Percentiles rank a stretch among this genome's conserved stretches.
These are phyloP conservation scores for Mimosa bimucronata DNA, from an alignment of 306 rosid genomes.

Conservation along the genomic window DNA sequence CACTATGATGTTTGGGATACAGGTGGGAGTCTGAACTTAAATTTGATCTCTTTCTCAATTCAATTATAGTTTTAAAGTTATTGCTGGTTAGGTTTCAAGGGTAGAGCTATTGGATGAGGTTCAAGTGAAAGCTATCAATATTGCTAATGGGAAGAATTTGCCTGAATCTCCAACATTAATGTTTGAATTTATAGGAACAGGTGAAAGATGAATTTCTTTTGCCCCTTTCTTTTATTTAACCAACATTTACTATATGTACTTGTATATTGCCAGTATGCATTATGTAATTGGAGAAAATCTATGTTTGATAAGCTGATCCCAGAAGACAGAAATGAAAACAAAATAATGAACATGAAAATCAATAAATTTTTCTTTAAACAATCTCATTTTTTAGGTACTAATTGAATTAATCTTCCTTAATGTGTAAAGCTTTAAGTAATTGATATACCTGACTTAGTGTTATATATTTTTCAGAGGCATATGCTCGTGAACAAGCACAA, in stretches of 20 bases:
- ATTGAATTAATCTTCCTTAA: slow-evolving; percentile 10
- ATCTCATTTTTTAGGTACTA: slow-evolving; percentile 15
- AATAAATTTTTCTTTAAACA: neutral
- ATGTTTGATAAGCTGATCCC: no score
- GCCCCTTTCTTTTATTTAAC: slow-evolving; percentile 11
- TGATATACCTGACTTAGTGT: slow-evolving; percentile 25
- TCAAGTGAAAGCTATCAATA: slow-evolving; percentile 86
- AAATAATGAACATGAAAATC: no score
- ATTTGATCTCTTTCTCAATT: slow-evolving; percentile 28
- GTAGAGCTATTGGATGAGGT: slow-evolving; percentile 96
- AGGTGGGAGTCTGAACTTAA: slow-evolving; percentile 55
- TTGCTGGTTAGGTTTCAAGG: slow-evolving; percentile 77
- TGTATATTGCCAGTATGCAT: neutral
- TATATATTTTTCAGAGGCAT: slow-evolving; percentile 68
- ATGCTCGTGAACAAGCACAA: slow-evolving; percentile 89
- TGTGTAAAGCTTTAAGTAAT: neutral
- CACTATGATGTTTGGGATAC: slow-evolving; percentile 92
- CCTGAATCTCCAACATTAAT: slow-evolving; percentile 83
- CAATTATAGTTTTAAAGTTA: slow-evolving; percentile 27
- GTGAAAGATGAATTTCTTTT: slow-evolving; percentile 41
- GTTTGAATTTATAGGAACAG: slow-evolving; percentile 97
- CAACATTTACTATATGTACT: slow-evolving; percentile 28
- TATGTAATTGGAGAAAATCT: no score
- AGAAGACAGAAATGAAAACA: no score
- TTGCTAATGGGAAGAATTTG: slow-evolving; percentile 85